Conservation (phyloP, 2,329 filamentous ascomycete species). For the Zalaria sp. region DNA sequence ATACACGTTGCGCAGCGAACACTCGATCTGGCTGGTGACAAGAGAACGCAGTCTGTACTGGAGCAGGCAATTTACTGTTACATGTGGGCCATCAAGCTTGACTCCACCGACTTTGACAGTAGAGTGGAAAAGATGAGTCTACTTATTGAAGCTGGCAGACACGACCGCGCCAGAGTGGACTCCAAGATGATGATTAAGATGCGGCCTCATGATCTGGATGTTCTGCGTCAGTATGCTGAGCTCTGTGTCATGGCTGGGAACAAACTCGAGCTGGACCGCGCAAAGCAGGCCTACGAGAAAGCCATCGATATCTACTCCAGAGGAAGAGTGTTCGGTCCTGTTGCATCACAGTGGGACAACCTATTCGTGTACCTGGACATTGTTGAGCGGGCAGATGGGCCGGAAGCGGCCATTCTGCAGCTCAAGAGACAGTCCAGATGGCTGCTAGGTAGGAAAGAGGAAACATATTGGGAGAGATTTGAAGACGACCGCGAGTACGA, state of each 20-base stretch:
- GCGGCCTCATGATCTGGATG: slow-evolving; percentile 38
- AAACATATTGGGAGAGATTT: slow-evolving; percentile 61
- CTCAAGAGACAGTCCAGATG: slow-evolving; percentile 65
- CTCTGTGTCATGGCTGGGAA: slow-evolving; percentile 24
- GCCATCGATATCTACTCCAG: slow-evolving; percentile 36
- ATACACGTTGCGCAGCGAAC: slow-evolving; percentile 41
- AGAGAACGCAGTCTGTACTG: slow-evolving; percentile 21
- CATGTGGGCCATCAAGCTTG: slow-evolving; percentile 38
- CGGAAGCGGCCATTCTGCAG: slow-evolving; percentile 50
- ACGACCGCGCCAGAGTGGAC: slow-evolving; percentile 32
- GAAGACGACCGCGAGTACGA: slow-evolving; percentile 74
- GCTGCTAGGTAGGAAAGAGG: slow-evolving; percentile 61
- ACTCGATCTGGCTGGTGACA: slow-evolving; percentile 32
- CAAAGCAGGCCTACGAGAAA: slow-evolving; percentile 30
- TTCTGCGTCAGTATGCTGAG: slow-evolving; percentile 42
- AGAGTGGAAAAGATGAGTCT: slow-evolving; percentile 42
- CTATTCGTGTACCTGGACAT: slow-evolving; percentile 76
- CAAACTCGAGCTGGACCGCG: slow-evolving; percentile 11
- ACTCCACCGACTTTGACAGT: slow-evolving; percentile 36
- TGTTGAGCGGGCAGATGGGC: slow-evolving; percentile 49
- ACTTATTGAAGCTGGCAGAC: slow-evolving; percentile 35
- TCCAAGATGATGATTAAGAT: slow-evolving; percentile 41
- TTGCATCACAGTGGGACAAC: slow-evolving; percentile 56
- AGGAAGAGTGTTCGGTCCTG: slow-evolving; percentile 4
- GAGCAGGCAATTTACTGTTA: slow-evolving; percentile 40